Conservation (phyloP, 139 green algal genomes). For the Micromonas pusilla region DNA sequence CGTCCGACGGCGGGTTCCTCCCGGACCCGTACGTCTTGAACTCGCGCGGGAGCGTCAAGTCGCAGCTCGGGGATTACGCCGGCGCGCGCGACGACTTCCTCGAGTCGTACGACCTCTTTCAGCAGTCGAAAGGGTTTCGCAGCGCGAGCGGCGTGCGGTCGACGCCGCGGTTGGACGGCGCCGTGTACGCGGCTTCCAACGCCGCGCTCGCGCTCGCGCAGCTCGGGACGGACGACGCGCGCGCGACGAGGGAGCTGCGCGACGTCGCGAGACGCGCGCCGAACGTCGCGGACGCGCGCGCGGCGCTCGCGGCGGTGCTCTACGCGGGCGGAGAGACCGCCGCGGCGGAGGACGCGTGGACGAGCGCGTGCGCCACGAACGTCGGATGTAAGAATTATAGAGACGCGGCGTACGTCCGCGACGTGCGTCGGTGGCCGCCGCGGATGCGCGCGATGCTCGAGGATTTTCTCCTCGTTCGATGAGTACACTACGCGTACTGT, state of each 20-base stretch:
- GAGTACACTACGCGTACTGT: no score
- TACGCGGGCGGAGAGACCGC: not conserved
- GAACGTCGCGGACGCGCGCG: constrained; percentile 14
- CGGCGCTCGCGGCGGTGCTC: constrained; percentile 12
- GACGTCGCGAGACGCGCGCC: constrained; percentile 17
- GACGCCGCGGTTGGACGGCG: constrained; percentile 21
- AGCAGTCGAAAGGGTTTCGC: constrained; percentile 34
- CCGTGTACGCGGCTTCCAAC: constrained; percentile 55
- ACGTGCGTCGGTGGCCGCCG: constrained; percentile 21
- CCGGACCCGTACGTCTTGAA: constrained; percentile 66
- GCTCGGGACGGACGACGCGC: not conserved
- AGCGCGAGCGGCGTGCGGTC: constrained; percentile 24
- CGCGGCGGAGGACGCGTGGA: constrained; percentile 18
- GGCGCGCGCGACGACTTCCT: constrained; percentile 53
- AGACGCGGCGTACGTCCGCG: constrained; percentile 10
- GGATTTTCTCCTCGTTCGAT: no score
- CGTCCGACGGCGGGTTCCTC: not conserved
- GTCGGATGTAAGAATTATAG: constrained; percentile 12
- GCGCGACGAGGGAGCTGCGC: not conserved
- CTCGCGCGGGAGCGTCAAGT: constrained; percentile 63
- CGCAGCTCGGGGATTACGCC: constrained; percentile 50
- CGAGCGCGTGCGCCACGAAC: not conserved
- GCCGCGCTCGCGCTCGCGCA: constrained; percentile 28
- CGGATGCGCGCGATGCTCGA: constrained; percentile 1
- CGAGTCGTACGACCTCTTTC: not conserved